Percentiles rank a stretch among this genome's conserved stretches.
These are phyloP conservation scores for Nakazawaea ambrosiae DNA, from an alignment of 805 yeast species.

Conservation along the genomic window DNA sequence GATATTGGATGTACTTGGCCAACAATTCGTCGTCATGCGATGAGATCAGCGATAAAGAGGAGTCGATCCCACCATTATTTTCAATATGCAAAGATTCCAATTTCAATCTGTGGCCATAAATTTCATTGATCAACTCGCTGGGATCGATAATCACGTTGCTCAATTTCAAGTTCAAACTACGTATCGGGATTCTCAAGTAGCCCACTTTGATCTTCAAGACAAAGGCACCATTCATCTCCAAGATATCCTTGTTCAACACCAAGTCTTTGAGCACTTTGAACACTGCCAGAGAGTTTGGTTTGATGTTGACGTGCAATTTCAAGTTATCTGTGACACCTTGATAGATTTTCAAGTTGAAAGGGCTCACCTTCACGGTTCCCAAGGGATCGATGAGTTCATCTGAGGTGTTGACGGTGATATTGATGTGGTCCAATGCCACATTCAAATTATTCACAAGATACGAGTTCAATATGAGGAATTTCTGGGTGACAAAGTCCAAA, in stretches of 20 bases:
- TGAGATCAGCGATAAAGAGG: slow-evolving; percentile 3
- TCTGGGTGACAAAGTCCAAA: slow-evolving; percentile 1
- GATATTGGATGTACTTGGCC: slow-evolving; percentile 1
- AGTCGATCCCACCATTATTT: not conserved
- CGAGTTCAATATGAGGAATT: slow-evolving; percentile 5
- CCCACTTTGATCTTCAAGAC: slow-evolving; percentile 7
- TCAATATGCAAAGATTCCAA: not conserved
- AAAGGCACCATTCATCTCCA: slow-evolving; percentile 2
- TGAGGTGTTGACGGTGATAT: slow-evolving; percentile 1
- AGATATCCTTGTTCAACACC: not conserved
- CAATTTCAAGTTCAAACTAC: slow-evolving; percentile 2
- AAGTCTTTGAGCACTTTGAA: slow-evolving; percentile 5
- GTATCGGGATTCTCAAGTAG: slow-evolving; percentile 2
- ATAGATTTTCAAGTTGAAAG: slow-evolving; percentile 4
- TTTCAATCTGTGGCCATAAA: not conserved
- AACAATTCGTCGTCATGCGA: not conserved
- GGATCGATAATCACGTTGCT: slow-evolving; percentile 3
- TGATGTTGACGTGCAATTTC: slow-evolving; percentile 1
- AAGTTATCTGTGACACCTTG: slow-evolving; percentile 3
- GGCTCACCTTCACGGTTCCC: slow-evolving; percentile 3
- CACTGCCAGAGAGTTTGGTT: slow-evolving; percentile 3
- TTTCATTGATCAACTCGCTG: slow-evolving; percentile 5
- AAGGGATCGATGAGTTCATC: not conserved
- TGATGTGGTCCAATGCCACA: slow-evolving; percentile 5
- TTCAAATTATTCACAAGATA: slow-evolving; percentile 6